Base-by-base conservation (phyloP, 169 alveolate species). In the Plasmodium falciparum region DNA sequence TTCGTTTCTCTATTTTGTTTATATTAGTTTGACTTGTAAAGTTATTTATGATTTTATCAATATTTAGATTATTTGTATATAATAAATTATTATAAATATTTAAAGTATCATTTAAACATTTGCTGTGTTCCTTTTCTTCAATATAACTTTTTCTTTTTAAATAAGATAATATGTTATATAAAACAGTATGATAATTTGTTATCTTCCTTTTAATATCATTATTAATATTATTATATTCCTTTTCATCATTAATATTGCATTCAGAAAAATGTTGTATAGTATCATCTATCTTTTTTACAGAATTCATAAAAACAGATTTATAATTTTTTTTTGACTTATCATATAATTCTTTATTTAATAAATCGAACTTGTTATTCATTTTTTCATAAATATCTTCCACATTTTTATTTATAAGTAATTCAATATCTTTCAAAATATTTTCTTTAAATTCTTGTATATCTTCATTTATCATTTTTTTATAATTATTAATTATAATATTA, bases 371-470 rank as follows among this genome's bases (percentile, higher is more conserved):
- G 11, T 20, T 7, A 12, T 70, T 15, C 6, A 83, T 50, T 26
- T 47, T 54, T 17, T 52, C 54, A 43, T 83, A 56, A 13, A 83
- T 43, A 11, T 13, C 29, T 4, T 9, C 39, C 0, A 83, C 52
- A 83, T 83, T 67, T 22, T 9, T 83, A 29, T 24, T 29, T 17
- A 83, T 12, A n/a, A 83, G 74, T 12, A 1, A 15, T 47, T 70
- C 24, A 12, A 83, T 24, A 9, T 83, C 91, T 8, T 83, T 65
- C 12, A 83, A 39, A 6, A 83, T 47, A 15, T 49, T 49, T 12
- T 43, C 67, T 8, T 70, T 20, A 29, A 83, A 83, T n/a, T n/a
- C 12, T 29, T 83, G 3, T 9, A 83, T 71, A 20, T 83, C 85
- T 15, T 67, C 67, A 20, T 33, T 43, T 17, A 83, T 69, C 26